Evolutionary conservation across 192 early-diverging fungal species (phyloP), one percentile per base, ranked within the genome.

Genomic region (Linnemannia exigua): DNA sequence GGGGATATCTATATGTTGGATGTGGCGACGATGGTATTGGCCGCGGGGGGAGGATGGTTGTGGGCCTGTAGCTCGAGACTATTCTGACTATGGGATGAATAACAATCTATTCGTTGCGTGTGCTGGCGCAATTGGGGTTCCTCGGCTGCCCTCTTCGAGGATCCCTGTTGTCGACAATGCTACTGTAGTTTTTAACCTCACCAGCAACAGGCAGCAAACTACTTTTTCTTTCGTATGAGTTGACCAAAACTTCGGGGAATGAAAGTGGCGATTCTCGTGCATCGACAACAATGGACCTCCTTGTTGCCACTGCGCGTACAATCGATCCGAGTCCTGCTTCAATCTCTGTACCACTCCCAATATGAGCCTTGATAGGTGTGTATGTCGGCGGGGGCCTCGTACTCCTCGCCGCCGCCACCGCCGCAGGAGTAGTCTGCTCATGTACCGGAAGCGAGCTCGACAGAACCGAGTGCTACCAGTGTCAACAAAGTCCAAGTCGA

Each of bases 171-270:
- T 47, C 7, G 36, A 33, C 16, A 75, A 67, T 44, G n/a, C 47
- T 35, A 75, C 73, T 6, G 35, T 54, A 6, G 51, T 81, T 3
- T 81, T 75, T 28, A 81, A 81, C 16, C 15, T 81, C 28, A 81
- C 75, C 16, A 67, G 33, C 22, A 70, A 75, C 17, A n/a, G 31
- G 20, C 76, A 74, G 74, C 73, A 75, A 51, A 31, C 35, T 3
- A 35, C 16, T 0, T 81, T 61, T 37, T 33, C 67, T 4, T 50
- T 68, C 9, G 8, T 44, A 2, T 6, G 38, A 44, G 41, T 3
- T 44, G 41, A 44, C 41, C 12, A 63, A 63, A 12, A 25, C 11
- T 25, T n/a, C 25, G 25, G 58, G 28, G 3, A 25, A 63, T 25
- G 58, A 63, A 31, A 11, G 14, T 12, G 28, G 8, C 0, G 31